phyloP scores from a whole-genome alignment of 148 eudicot species.

The Nepenthes mirabilis region DNA sequence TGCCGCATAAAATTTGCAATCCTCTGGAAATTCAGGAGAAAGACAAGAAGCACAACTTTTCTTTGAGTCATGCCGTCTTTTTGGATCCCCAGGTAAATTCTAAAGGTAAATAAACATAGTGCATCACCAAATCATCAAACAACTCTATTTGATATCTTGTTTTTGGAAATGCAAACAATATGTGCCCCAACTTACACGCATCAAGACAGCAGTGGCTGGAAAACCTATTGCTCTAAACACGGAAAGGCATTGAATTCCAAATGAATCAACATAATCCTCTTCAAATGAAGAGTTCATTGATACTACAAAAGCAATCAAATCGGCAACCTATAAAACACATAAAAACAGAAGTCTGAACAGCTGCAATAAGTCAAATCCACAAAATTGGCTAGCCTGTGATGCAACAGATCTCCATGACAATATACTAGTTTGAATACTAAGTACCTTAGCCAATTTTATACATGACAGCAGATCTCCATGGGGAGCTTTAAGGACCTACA shows the following conservation, averaged over 20 bases:
- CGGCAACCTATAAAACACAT: slow-evolving; percentile 56
- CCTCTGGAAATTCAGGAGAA: slow-evolving; percentile 74
- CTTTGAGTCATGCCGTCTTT: slow-evolving; percentile 54
- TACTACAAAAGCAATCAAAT: slow-evolving; percentile 86
- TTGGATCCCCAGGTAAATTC: slow-evolving; percentile 74
- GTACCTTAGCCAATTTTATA: slow-evolving; percentile 96
- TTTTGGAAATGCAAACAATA: not conserved
- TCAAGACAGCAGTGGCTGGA: slow-evolving; percentile 61
- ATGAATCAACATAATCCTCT: slow-evolving; percentile 65
- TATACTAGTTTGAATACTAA: not conserved
- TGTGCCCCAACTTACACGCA: slow-evolving; percentile 53
- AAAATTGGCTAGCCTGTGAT: not conserved
- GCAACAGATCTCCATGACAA: not conserved
- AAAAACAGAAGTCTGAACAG: not conserved
- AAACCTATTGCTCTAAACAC: slow-evolving; percentile 83
- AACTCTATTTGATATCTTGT: not conserved
- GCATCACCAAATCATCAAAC: slow-evolving; percentile 2
- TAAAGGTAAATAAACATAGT: slow-evolving; percentile 14
- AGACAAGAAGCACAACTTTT: slow-evolving; percentile 57
- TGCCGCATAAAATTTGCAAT: slow-evolving; percentile 70
- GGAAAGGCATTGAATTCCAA: slow-evolving; percentile 91
- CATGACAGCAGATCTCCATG: slow-evolving; percentile 74
- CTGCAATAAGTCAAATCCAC: not conserved
- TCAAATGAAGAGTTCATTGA: slow-evolving; percentile 50
- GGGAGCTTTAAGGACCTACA: slow-evolving; percentile 86